These are phyloP conservation scores for Tripidium arundinaceum DNA, from an alignment of 202 grass and related monocot species.

Conservation along the genomic window DNA sequence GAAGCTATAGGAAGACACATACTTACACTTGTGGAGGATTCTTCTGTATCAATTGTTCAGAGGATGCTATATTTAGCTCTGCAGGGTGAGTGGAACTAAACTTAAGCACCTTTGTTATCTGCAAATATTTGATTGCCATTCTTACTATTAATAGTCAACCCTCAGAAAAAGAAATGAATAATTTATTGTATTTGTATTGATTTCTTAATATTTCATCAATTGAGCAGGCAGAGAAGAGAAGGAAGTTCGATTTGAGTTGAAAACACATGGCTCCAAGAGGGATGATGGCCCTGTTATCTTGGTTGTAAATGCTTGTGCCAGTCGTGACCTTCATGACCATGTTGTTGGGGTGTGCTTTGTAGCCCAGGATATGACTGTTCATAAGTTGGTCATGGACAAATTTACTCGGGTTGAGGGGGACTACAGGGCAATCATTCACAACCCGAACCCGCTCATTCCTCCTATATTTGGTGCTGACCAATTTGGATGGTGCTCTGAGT, in stretches of 20 bases:
- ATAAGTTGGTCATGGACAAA: slow-evolving; percentile 86
- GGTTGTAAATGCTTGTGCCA: slow-evolving; percentile 92
- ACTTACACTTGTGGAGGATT: slow-evolving; percentile 79
- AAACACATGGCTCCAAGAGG: slow-evolving; percentile 59
- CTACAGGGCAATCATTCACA: slow-evolving; percentile 91
- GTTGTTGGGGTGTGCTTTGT: slow-evolving; percentile 94
- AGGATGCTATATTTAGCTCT: slow-evolving; percentile 87
- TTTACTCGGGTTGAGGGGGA: slow-evolving; percentile 90
- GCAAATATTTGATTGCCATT: slow-evolving; percentile 14
- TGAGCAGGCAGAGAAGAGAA: slow-evolving; percentile 78
- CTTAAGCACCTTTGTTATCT: background rate
- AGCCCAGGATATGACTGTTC: slow-evolving; percentile 93
- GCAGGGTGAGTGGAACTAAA: slow-evolving; percentile 41
- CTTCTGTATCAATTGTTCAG: slow-evolving; percentile 58
- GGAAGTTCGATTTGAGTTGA: slow-evolving; percentile 81
- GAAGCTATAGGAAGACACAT: slow-evolving; percentile 86
- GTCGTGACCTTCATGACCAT: slow-evolving; percentile 64
- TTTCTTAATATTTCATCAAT: slow-evolving; percentile 26
- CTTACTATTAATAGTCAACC: slow-evolving; percentile 13
- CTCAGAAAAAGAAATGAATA: background rate
- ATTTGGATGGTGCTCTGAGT: slow-evolving; percentile 92
- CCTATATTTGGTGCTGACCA: slow-evolving; percentile 93
- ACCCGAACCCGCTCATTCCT: slow-evolving; percentile 79
- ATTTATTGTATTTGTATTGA: background rate
- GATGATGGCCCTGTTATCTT: slow-evolving; percentile 70